Evolutionary conservation across 2,329 filamentous ascomycete genomes (phyloP).

Genomic region (Diaporthe amygdali): DNA sequence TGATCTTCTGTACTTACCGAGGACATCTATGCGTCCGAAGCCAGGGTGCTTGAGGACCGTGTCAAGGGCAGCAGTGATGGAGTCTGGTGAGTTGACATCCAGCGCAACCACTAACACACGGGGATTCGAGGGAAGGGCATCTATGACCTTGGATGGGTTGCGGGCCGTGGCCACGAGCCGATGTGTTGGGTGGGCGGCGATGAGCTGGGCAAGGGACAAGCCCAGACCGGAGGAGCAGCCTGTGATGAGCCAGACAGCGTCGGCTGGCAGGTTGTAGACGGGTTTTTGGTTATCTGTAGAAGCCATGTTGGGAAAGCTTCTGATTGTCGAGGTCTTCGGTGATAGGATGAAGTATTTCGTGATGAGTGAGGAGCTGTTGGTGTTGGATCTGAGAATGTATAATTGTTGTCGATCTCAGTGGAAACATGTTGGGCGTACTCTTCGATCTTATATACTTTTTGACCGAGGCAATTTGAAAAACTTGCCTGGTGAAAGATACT

Average conservation of each 20-base stretch:
- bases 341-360: not conserved
- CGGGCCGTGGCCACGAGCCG: slow-evolving; percentile 39
- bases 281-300: not conserved
- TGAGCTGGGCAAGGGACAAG: slow-evolving; percentile 30
- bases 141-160: slow-evolving; percentile 38
- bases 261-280: slow-evolving; percentile 35
- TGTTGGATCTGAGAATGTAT: not conserved
- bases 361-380: not conserved
- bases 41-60: slow-evolving; percentile 32
- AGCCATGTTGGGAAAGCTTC: not conserved
- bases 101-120: slow-evolving; percentile 46
- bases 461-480: no score
- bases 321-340: not conserved
- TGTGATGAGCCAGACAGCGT: slow-evolving; percentile 44
- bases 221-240: slow-evolving; percentile 39
- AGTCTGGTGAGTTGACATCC: slow-evolving; percentile 45
- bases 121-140: slow-evolving; percentile 37
- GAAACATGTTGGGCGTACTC: not conserved
- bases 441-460: not conserved
- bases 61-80: slow-evolving; percentile 39
- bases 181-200: slow-evolving; percentile 29
- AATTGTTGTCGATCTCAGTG: not conserved
- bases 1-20: slow-evolving; percentile 22
- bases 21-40: slow-evolving; percentile 41
- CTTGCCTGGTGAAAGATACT: no score